Percentiles rank a stretch among this genome's conserved stretches.
Evolutionary conservation across 495 filamentous ascomycete genomes (phyloP).

Genomic region (Neurospora sp.): DNA sequence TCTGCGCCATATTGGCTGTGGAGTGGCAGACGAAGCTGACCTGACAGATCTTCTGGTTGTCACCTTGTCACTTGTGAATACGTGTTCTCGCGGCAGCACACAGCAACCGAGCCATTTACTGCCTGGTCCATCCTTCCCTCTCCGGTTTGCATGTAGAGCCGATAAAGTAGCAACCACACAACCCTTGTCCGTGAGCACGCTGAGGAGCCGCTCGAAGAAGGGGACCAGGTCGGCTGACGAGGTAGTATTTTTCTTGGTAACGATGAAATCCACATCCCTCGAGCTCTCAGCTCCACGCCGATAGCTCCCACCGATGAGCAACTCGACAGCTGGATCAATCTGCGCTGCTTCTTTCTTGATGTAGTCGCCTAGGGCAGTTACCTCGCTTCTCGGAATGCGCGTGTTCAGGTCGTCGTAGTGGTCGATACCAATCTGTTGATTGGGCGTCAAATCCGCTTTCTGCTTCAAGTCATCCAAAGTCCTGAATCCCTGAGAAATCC

Average conservation of each 20-base stretch:
- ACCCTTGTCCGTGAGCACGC: slow-evolving; percentile 42
- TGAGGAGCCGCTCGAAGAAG: slow-evolving; percentile 59
- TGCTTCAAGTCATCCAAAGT: slow-evolving; percentile 61
- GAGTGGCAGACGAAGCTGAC: background rate
- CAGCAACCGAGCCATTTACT: slow-evolving; percentile 90
- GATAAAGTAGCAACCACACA: slow-evolving; percentile 48
- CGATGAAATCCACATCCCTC: slow-evolving; percentile 78
- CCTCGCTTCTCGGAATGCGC: slow-evolving; percentile 73
- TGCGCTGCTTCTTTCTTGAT: slow-evolving; percentile 51
- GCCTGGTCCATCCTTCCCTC: slow-evolving; percentile 21
- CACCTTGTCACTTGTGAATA: background rate
- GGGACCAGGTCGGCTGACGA: slow-evolving; percentile 49
- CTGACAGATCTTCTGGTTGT: background rate
- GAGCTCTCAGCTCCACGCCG: slow-evolving; percentile 64
- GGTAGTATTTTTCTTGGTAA: slow-evolving; percentile 58
- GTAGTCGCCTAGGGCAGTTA: slow-evolving; percentile 55
- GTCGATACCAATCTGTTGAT: slow-evolving; percentile 70
- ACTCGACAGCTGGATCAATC: slow-evolving; percentile 50
- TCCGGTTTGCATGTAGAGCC: slow-evolving; percentile 18
- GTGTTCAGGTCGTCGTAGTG: slow-evolving; percentile 74
- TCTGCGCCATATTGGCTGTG: slow-evolving; percentile 53
- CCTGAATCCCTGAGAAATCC: slow-evolving; percentile 67
- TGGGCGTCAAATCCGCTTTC: slow-evolving; percentile 55
- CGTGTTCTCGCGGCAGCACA: slow-evolving; percentile 38
- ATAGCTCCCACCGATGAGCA: slow-evolving; percentile 77